Conservation (phyloP, 2,329 filamentous ascomycete genomes). For the Escovopsis sp. region DNA sequence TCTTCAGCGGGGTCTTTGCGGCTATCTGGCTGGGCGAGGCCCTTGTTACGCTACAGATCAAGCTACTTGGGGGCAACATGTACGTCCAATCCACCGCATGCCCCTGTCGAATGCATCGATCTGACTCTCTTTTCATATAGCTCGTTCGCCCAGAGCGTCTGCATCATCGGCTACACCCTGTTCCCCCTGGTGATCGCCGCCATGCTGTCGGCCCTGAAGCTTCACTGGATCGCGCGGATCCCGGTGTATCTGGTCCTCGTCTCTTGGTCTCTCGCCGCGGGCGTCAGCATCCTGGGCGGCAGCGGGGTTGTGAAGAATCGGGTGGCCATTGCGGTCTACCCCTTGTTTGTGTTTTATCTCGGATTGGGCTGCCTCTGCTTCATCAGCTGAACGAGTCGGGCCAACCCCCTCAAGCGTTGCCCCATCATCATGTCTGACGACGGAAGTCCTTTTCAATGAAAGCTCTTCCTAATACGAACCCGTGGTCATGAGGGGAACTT, state of each 20-base stretch:
- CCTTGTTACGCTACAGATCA: conserved; percentile 95
- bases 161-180: conserved; percentile 95
- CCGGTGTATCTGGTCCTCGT: conserved; percentile 83
- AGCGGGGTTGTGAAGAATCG: conserved; percentile 92
- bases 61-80: conserved; percentile 92
- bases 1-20: conserved; percentile 93
- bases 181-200: conserved; percentile 93
- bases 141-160: conserved; percentile 94
- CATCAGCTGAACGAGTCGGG: conserved; percentile 51
- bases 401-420: background rate
- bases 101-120: background rate
- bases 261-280: conserved; percentile 85
- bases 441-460: too few species aligned
- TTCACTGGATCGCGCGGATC: conserved; percentile 69
- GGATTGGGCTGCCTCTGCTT: conserved; percentile 90
- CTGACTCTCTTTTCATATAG: conserved; percentile 30
- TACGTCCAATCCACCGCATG: conserved; percentile 32
- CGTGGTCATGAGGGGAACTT: too few species aligned
- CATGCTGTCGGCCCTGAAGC: conserved; percentile 66
- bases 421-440: background rate
- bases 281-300: conserved; percentile 87
- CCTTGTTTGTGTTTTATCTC: conserved; percentile 88
- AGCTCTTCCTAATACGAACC: too few species aligned
- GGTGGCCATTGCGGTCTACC: conserved; percentile 86
- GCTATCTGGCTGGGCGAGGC: conserved; percentile 96